These are phyloP conservation scores for Xylaria nigripes DNA, from an alignment of 495 filamentous ascomycete genomes.

Conservation along the genomic window DNA sequence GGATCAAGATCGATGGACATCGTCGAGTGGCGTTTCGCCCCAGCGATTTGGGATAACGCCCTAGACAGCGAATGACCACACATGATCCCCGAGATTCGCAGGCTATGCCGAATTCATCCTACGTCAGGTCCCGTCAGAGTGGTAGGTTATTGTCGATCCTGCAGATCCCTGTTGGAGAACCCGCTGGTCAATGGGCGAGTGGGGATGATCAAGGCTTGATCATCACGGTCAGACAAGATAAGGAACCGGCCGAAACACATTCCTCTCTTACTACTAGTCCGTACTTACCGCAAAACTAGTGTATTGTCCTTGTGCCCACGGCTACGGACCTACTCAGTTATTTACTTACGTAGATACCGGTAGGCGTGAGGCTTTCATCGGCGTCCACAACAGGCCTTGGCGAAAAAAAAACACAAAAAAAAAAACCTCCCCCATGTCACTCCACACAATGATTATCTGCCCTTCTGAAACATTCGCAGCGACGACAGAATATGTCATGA, in stretches of 20 bases:
- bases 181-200: conserved; percentile 13
- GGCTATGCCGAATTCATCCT: conserved; percentile 9
- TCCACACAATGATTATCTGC: no score
- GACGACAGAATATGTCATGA: neutral
- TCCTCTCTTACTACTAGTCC: conserved; percentile 2
- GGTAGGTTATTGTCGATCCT: conserved; percentile 20
- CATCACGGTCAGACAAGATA: no score
- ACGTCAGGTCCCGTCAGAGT: conserved; percentile 23
- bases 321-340: no score
- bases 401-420: neutral
- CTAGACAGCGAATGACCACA: conserved; percentile 6
- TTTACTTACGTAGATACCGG: no score
- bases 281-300: no score
- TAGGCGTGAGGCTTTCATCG: neutral
- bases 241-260: no score
- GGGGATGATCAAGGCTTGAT: conserved; percentile 13
- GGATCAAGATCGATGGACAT: neutral
- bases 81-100: conserved; percentile 4
- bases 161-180: conserved; percentile 17
- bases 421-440: no score
- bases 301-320: no score
- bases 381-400: neutral
- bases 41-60: neutral
- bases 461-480: conserved; percentile 3
- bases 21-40: neutral